Conservation (phyloP, 2,329 filamentous ascomycete species). For the Annulohypoxylon truncatum region DNA sequence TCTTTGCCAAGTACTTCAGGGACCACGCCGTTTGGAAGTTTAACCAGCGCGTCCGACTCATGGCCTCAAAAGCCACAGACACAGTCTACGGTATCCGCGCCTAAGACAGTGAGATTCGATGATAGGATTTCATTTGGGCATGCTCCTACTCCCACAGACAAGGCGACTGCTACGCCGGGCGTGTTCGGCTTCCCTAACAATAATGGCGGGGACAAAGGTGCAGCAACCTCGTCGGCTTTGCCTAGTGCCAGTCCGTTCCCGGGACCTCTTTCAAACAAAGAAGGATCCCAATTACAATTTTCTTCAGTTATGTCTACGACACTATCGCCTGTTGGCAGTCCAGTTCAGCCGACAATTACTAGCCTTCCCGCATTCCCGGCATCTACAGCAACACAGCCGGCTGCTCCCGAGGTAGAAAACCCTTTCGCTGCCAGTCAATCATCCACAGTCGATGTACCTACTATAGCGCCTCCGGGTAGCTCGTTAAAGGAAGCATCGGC, state of each 20-base stretch:
- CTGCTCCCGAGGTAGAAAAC: not conserved
- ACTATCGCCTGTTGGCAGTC: not conserved
- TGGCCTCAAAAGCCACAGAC: not conserved
- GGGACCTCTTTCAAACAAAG: constrained; percentile 23
- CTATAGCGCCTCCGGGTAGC: not conserved
- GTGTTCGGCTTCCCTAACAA: constrained; percentile 33
- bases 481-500: not conserved
- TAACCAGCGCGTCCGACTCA: not conserved
- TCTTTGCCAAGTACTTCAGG: not conserved
- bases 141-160: not conserved
- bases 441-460: not conserved
- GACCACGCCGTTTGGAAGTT: not conserved
- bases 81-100: not conserved
- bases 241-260: constrained; percentile 17
- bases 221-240: not conserved
- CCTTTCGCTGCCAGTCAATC: not conserved
- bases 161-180: not conserved
- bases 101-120: constrained; percentile 37
- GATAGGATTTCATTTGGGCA: constrained; percentile 11
- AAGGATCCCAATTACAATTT: not conserved
- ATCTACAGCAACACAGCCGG: not conserved
- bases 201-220: constrained; percentile 20
- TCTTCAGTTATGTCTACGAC: constrained; percentile 16
- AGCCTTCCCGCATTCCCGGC: not conserved
- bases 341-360: not conserved